Evolutionary conservation across 331 rosid species (phyloP).

Genomic region (Malus hybrid): DNA sequence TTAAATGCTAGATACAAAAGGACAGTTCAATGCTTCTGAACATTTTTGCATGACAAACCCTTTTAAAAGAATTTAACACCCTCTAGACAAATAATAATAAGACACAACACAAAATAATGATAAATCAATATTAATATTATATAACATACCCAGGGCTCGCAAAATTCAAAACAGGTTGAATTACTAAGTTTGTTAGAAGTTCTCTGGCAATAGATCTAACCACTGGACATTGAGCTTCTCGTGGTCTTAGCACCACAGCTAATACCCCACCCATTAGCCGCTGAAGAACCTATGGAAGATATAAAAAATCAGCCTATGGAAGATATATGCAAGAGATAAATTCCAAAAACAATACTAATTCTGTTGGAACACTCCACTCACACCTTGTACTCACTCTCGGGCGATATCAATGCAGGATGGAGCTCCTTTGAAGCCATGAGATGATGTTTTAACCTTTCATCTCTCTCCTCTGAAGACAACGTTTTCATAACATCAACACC

Average conservation of each 20-base stretch:
- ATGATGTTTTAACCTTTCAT: slow-evolving; percentile 84
- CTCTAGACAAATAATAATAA: not conserved
- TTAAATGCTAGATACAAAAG: not conserved
- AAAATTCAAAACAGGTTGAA: slow-evolving; percentile 82
- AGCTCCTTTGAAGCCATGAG: slow-evolving; percentile 86
- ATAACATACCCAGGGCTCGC: slow-evolving; percentile 92
- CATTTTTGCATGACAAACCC: not conserved
- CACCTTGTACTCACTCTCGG: slow-evolving; percentile 99
- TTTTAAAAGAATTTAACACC: not conserved
- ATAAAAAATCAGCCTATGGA: slow-evolving; percentile 22
- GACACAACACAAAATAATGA: not conserved
- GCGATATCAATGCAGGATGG: slow-evolving; percentile 90
- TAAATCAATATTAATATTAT: slow-evolving; percentile 7
- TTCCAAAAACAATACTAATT: slow-evolving; percentile 14
- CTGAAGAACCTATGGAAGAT: slow-evolving; percentile 63
- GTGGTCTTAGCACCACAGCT: slow-evolving; percentile 67
- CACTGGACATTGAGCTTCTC: slow-evolving; percentile 86
- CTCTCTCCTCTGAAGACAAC: slow-evolving; percentile 92
- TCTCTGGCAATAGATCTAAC: slow-evolving; percentile 82
- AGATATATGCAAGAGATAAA: slow-evolving; percentile 17
- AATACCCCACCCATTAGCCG: slow-evolving; percentile 77
- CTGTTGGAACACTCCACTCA: slow-evolving; percentile 69
- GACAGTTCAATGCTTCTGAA: not conserved
- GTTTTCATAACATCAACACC: slow-evolving; percentile 88
- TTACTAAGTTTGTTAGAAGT: slow-evolving; percentile 77